A percentile compares a stretch with the other conserved stretches of the same genome.
These are phyloP conservation scores for Penicillium italicum DNA, from an alignment of 2,329 filamentous ascomycete genomes.

Conservation along the genomic window DNA sequence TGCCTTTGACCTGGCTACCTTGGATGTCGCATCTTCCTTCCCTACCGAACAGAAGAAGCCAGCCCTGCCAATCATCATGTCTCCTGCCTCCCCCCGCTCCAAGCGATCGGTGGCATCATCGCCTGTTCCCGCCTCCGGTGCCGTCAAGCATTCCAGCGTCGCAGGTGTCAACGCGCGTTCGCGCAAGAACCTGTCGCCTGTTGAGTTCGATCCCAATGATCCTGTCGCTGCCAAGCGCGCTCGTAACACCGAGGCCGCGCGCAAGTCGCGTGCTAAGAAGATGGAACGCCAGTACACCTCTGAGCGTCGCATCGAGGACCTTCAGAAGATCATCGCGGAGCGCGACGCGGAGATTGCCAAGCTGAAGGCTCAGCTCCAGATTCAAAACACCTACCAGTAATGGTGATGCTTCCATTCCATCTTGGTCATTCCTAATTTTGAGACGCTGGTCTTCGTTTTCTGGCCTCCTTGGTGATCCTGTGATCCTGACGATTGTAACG, in stretches of 20 bases:
- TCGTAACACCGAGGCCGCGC: slow-evolving; percentile 87
- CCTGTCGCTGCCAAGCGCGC: slow-evolving; percentile 85
- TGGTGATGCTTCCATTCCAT: slow-evolving; percentile 8
- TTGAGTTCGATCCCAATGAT: slow-evolving; percentile 71
- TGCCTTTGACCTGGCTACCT: slow-evolving; percentile 28
- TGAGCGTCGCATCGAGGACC: slow-evolving; percentile 67
- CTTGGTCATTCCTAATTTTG: neutral
- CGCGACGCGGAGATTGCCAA: slow-evolving; percentile 20
- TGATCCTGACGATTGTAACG: neutral
- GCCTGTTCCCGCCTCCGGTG: slow-evolving; percentile 23
- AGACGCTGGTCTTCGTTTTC: neutral
- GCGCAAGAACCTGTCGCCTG: slow-evolving; percentile 75
- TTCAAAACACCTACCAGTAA: slow-evolving; percentile 20
- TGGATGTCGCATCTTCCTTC: slow-evolving; percentile 29
- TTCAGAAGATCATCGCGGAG: slow-evolving; percentile 51
- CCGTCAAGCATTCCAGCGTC: slow-evolving; percentile 62
- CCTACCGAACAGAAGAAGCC: slow-evolving; percentile 17
- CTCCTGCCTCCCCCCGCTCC: slow-evolving; percentile 29
- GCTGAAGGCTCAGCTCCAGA: slow-evolving; percentile 25
- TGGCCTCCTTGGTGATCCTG: too few relatives aligned
- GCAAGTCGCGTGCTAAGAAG: slow-evolving; percentile 88
- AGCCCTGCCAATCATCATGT: slow-evolving; percentile 26
- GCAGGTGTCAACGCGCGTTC: slow-evolving; percentile 70
- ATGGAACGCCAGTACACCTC: slow-evolving; percentile 70
- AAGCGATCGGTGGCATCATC: slow-evolving; percentile 29